These are phyloP conservation scores for Dipteronia dyeriana DNA, from an alignment of 345 rosid species.

Conservation along the genomic window DNA sequence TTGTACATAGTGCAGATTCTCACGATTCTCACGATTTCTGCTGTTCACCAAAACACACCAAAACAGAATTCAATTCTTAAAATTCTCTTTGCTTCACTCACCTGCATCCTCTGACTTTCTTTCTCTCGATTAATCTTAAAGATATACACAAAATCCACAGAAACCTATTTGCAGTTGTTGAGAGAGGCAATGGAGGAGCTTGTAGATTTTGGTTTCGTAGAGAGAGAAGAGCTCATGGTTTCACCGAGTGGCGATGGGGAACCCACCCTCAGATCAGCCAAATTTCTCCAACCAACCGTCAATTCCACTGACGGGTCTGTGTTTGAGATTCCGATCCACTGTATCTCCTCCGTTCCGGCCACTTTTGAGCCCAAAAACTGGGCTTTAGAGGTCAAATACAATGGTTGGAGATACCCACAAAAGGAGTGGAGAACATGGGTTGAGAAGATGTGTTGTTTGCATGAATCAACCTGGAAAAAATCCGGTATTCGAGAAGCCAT, in stretches of 20 bases:
- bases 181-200: conserved; percentile 15
- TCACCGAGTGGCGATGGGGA: conserved; percentile 20
- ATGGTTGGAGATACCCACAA: conserved; percentile 30
- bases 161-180: not conserved
- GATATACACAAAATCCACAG: too few relatives aligned
- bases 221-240: conserved; percentile 39
- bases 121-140: too few relatives aligned
- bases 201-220: conserved; percentile 22
- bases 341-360: conserved; percentile 1
- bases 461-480: not conserved
- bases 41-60: too few relatives aligned
- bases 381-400: conserved; percentile 25
- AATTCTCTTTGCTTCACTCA: too few relatives aligned
- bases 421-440: conserved; percentile 43
- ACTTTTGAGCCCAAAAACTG: conserved; percentile 12
- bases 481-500: not conserved
- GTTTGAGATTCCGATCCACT: conserved; percentile 18
- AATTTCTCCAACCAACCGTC: conserved; percentile 33
- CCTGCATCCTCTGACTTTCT: too few relatives aligned
- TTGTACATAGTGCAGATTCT: too few relatives aligned
- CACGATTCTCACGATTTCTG: too few relatives aligned
- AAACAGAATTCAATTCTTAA: too few relatives aligned
- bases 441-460: conserved; percentile 26
- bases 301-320: conserved; percentile 19
- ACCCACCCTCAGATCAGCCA: conserved; percentile 27